Percentiles rank a stretch among this genome's conserved stretches.
Conservation (phyloP, 345 rosid species). For the Draba incana region DNA sequence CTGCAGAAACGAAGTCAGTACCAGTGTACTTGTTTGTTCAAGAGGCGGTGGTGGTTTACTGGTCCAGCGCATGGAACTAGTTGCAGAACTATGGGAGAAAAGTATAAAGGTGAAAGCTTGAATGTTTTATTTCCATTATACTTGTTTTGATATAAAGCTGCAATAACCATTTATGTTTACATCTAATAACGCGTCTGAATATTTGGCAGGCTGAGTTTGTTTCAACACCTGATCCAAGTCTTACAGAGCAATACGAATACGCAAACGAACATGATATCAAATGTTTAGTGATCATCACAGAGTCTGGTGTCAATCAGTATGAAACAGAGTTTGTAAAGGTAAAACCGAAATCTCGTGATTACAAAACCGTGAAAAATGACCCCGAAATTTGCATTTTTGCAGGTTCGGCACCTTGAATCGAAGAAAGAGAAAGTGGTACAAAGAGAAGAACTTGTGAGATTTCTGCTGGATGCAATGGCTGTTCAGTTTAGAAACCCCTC, state of each 20-base stretch:
- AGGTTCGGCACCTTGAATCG: slow-evolving; percentile 86
- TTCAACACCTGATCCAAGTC: slow-evolving; percentile 87
- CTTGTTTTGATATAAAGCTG: not conserved
- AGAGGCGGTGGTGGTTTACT: slow-evolving; percentile 97
- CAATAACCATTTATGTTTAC: slow-evolving; percentile 22
- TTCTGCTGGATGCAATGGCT: slow-evolving; percentile 69
- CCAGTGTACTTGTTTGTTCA: slow-evolving; percentile 85
- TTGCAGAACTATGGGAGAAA: slow-evolving; percentile 82
- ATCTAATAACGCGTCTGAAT: slow-evolving; percentile 28
- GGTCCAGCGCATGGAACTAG: slow-evolving; percentile 90
- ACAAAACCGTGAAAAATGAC: not conserved
- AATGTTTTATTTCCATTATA: not conserved
- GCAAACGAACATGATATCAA: slow-evolving; percentile 90
- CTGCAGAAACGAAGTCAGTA: slow-evolving; percentile 65
- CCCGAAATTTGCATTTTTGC: slow-evolving; percentile 5
- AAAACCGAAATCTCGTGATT: slow-evolving; percentile 1
- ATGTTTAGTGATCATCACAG: slow-evolving; percentile 83
- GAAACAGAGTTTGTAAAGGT: slow-evolving; percentile 74
- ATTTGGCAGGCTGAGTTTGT: slow-evolving; percentile 81
- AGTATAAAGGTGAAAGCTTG: slow-evolving; percentile 71
- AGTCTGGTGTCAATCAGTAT: slow-evolving; percentile 66
- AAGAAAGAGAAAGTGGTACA: slow-evolving; percentile 79
- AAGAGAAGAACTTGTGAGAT: slow-evolving; percentile 67
- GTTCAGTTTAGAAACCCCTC: slow-evolving; percentile 74
- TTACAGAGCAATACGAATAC: slow-evolving; percentile 94